These are phyloP conservation scores for Skeletonema grethae DNA, from an alignment of 108 stramenopile genomes.

Conservation along the genomic window DNA sequence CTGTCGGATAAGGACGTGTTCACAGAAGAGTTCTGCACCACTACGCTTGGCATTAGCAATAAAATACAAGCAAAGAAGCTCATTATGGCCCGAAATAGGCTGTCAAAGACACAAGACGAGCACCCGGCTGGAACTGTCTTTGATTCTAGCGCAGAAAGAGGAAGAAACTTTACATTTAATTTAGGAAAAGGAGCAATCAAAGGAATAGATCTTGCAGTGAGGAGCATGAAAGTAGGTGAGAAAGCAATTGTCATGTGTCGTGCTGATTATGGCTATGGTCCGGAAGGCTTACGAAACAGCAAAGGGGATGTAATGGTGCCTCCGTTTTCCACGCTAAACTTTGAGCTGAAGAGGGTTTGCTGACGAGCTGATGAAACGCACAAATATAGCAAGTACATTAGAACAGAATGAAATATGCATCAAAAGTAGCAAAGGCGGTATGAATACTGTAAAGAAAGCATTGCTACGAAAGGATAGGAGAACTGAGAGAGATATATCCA, in stretches of 20 bases:
- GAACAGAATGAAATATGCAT: too few species aligned
- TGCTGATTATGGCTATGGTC: slow-evolving; percentile 68
- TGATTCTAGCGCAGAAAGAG: slow-evolving; percentile 46
- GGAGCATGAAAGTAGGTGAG: slow-evolving; percentile 55
- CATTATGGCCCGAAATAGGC: slow-evolving; percentile 61
- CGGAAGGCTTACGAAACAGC: slow-evolving; percentile 53
- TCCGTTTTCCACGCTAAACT: slow-evolving; percentile 60
- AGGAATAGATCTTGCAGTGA: slow-evolving; percentile 50
- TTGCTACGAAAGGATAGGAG: not conserved
- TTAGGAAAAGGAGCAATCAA: slow-evolving; percentile 44
- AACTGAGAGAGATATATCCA: not conserved
- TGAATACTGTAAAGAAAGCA: too few species aligned
- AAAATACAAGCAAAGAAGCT: slow-evolving; percentile 72
- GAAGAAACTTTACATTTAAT: slow-evolving; percentile 36
- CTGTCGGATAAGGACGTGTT: slow-evolving; percentile 49
- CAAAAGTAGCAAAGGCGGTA: too few species aligned
- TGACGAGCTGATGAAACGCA: not conserved
- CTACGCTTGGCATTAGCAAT: slow-evolving; percentile 32
- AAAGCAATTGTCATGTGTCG: slow-evolving; percentile 41
- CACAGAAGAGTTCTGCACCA: slow-evolving; percentile 55
- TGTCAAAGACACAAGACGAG: slow-evolving; percentile 35
- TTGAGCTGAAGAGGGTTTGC: slow-evolving; percentile 45
- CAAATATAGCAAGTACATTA: too few species aligned
- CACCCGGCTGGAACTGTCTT: slow-evolving; percentile 47
- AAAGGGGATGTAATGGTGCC: slow-evolving; percentile 64